Percentiles rank a stretch among this genome's conserved stretches.
Evolutionary conservation across 306 rosid species (phyloP).

Genomic region (Dicorynia guianensis): DNA sequence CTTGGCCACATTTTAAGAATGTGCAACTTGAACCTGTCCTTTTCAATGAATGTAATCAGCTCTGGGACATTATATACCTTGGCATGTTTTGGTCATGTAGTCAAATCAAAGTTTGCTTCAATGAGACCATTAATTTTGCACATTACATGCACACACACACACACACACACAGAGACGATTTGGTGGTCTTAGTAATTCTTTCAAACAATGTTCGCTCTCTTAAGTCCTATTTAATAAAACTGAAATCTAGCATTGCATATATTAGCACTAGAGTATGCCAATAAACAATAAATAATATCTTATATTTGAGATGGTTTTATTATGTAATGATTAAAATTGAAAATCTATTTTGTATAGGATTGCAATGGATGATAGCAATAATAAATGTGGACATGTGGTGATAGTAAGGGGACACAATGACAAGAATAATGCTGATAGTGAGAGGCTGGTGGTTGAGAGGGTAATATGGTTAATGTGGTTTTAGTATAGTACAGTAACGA

Average conservation of each 20-base stretch:
- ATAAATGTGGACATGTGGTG: neutral
- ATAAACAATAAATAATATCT: too few species aligned
- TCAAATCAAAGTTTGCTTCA: neutral
- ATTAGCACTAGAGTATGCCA: too few species aligned
- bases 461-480: neutral
- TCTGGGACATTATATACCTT: neutral
- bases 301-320: neutral
- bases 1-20: too few species aligned
- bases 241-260: too few species aligned
- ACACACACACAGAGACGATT: too few species aligned
- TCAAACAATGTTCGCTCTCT: too few species aligned
- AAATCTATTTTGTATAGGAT: neutral
- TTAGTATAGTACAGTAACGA: neutral
- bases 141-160: too few species aligned
- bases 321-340: slow-evolving; percentile 10
- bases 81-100: neutral
- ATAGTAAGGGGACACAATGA: neutral
- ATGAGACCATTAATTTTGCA: neutral
- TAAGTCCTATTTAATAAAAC: too few species aligned
- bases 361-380: neutral
- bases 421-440: neutral
- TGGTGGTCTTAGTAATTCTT: too few species aligned
- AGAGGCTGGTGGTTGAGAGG: neutral
- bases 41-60: too few species aligned
- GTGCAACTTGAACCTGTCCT: too few species aligned